These are phyloP conservation scores for Daedalea quercina DNA, from an alignment of 768 basidiomycete species.

Conservation along the genomic window DNA sequence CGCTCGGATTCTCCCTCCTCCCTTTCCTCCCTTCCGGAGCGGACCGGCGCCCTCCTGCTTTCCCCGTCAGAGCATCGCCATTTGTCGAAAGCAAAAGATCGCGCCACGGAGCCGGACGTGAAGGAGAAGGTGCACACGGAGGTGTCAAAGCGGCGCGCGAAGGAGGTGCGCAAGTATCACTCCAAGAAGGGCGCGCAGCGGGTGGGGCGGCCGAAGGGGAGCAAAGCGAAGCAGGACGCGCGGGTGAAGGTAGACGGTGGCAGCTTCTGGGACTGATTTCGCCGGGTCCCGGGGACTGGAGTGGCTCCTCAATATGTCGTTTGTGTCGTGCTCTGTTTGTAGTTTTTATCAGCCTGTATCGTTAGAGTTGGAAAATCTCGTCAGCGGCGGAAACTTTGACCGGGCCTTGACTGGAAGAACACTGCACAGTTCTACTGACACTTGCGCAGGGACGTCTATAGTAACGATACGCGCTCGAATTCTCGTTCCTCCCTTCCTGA, in stretches of 20 bases:
- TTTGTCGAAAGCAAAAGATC: slow-evolving; percentile 21
- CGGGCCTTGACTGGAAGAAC: too few species aligned
- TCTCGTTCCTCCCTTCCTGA: slow-evolving; percentile 32
- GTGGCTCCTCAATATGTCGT: not conserved
- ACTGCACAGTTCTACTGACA: too few species aligned
- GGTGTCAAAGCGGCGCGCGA: slow-evolving; percentile 49
- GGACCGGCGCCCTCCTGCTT: slow-evolving; percentile 34
- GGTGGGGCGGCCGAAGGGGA: slow-evolving; percentile 67
- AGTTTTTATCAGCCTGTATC: too few species aligned
- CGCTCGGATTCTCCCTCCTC: slow-evolving; percentile 22
- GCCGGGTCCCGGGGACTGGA: not conserved
- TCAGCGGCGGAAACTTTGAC: too few species aligned
- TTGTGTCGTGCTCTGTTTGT: not conserved
- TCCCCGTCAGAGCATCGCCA: not conserved
- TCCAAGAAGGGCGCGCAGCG: slow-evolving; percentile 59
- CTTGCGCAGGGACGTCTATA: too few species aligned
- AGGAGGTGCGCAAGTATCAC: slow-evolving; percentile 72
- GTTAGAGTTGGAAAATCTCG: too few species aligned
- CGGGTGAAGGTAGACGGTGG: slow-evolving; percentile 52
- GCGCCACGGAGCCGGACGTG: slow-evolving; percentile 21
- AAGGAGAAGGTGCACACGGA: slow-evolving; percentile 57
- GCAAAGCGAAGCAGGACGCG: slow-evolving; percentile 78
- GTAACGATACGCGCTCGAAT: too few species aligned
- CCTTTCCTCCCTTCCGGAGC: slow-evolving; percentile 38
- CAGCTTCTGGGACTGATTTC: slow-evolving; percentile 45